phyloP scores from a whole-genome alignment of 2,329 filamentous ascomycete genomes.

The Fusarium sp. region DNA sequence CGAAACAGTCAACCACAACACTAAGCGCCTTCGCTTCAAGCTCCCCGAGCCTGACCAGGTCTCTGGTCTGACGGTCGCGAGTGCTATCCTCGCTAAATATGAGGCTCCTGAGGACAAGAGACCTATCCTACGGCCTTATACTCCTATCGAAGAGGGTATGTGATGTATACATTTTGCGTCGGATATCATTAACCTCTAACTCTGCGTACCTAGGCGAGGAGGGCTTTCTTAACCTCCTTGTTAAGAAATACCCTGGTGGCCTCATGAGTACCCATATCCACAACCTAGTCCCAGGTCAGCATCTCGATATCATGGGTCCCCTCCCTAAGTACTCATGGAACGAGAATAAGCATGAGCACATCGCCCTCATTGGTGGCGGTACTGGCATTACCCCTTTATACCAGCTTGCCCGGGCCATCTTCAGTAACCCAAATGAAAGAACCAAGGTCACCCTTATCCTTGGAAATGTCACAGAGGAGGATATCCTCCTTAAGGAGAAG shows the following conservation, averaged over 20 bases:
- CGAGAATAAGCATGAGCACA: constrained; percentile 93
- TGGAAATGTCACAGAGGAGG: constrained; percentile 89
- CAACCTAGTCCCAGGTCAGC: constrained; percentile 84
- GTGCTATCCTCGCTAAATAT: constrained; percentile 93
- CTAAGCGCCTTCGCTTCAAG: constrained; percentile 91
- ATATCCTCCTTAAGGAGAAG: constrained; percentile 92
- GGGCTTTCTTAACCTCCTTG: constrained; percentile 88
- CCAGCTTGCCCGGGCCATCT: constrained; percentile 91
- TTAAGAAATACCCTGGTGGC: constrained; percentile 93
- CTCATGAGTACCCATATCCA: constrained; percentile 94
- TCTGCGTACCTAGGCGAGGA: constrained; percentile 70
- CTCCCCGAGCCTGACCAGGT: constrained; percentile 88
- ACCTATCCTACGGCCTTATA: constrained; percentile 92
- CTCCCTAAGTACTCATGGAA: constrained; percentile 94
- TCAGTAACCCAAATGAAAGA: constrained; percentile 96
- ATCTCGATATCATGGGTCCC: constrained; percentile 93
- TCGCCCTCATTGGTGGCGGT: constrained; percentile 89
- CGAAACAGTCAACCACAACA: constrained; percentile 92
- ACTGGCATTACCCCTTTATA: constrained; percentile 99
- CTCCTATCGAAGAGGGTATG: constrained; percentile 87
- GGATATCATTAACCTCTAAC: constrained; percentile 22
- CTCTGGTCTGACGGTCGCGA: constrained; percentile 85
- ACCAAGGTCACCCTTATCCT: constrained; percentile 98
- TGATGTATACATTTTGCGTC: constrained; percentile 1
- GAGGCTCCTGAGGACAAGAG: constrained; percentile 88